Evolutionary conservation across 2,329 filamentous ascomycete genomes (phyloP).

Genomic region (Aspergillus sp.): DNA sequence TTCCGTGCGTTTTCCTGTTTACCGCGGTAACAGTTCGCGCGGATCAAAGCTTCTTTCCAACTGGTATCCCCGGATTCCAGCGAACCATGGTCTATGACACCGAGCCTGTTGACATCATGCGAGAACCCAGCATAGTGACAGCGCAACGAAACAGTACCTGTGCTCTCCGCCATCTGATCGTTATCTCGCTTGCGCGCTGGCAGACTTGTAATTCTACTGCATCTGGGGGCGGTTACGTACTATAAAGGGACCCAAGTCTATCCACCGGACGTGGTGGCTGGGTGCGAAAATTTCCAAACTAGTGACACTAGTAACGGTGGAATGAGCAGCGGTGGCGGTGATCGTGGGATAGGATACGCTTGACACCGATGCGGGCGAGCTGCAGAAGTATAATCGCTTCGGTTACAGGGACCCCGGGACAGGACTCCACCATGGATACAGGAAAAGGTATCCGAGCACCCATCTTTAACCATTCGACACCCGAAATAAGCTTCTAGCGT

Average conservation of each 20-base stretch:
- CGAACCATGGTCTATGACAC: slow-evolving; percentile 11
- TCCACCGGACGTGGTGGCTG: too few species aligned
- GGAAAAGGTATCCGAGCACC: slow-evolving; percentile 43
- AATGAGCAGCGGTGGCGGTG: too few species aligned
- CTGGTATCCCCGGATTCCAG: slow-evolving; percentile 18
- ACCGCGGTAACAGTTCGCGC: slow-evolving; percentile 21
- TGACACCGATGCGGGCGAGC: background rate
- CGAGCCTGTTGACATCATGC: slow-evolving; percentile 38
- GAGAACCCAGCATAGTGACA: slow-evolving; percentile 44
- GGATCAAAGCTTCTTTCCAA: slow-evolving; percentile 28
- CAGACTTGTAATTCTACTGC: slow-evolving; percentile 41
- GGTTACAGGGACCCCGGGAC: slow-evolving; percentile 21
- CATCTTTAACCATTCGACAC: slow-evolving; percentile 45
- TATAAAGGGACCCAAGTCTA: slow-evolving; percentile 11
- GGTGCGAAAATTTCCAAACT: too few species aligned
- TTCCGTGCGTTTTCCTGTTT: background rate
- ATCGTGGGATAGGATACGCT: background rate
- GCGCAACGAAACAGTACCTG: slow-evolving; percentile 44
- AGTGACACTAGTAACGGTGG: too few species aligned
- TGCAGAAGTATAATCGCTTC: too few species aligned
- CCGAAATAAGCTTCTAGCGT: slow-evolving; percentile 43
- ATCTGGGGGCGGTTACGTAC: slow-evolving; percentile 34
- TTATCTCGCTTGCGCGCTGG: too few species aligned
- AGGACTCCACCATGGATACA: slow-evolving; percentile 41
- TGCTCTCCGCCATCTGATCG: slow-evolving; percentile 34